Conservation (phyloP, 108 stramenopile genomes). For the Chaetoceros muelleri region DNA sequence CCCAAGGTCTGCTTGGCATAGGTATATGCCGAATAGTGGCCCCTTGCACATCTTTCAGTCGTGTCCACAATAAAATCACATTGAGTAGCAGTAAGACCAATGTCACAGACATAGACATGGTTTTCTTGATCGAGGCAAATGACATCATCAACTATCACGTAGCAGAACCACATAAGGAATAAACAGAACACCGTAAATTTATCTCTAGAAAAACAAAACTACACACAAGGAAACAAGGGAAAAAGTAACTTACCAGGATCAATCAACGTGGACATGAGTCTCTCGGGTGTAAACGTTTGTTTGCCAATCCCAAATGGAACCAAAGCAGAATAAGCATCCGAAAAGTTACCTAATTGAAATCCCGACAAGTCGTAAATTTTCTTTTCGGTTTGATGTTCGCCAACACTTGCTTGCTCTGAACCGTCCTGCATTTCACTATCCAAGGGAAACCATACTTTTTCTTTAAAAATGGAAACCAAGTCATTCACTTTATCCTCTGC, state of each 20-base stretch:
- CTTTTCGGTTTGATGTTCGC: neutral
- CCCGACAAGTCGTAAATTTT: neutral
- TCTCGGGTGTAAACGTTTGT: neutral
- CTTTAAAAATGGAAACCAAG: neutral
- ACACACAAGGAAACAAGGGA: no score
- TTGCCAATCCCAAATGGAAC: neutral
- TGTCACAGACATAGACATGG: slow-evolving; percentile 53
- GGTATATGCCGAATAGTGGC: slow-evolving; percentile 56
- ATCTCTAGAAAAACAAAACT: no score
- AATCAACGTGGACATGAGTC: neutral
- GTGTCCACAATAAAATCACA: slow-evolving; percentile 43
- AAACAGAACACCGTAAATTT: no score
- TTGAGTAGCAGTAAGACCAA: slow-evolving; percentile 29
- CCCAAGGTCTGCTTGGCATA: slow-evolving; percentile 79
- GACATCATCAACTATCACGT: slow-evolving; percentile 9
- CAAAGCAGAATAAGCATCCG: neutral
- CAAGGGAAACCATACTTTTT: neutral
- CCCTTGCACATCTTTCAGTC: slow-evolving; percentile 47
- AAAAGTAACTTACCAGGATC: neutral
- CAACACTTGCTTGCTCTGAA: neutral
- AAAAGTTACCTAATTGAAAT: neutral
- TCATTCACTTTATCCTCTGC: neutral
- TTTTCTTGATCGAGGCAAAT: slow-evolving; percentile 22
- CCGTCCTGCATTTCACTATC: neutral
- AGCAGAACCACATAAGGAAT: neutral